Evolutionary conservation across 352 stramenopile genomes (phyloP), one percentile per base, ranked within the genome.

Genomic region (Phytophthora brassicae): DNA sequence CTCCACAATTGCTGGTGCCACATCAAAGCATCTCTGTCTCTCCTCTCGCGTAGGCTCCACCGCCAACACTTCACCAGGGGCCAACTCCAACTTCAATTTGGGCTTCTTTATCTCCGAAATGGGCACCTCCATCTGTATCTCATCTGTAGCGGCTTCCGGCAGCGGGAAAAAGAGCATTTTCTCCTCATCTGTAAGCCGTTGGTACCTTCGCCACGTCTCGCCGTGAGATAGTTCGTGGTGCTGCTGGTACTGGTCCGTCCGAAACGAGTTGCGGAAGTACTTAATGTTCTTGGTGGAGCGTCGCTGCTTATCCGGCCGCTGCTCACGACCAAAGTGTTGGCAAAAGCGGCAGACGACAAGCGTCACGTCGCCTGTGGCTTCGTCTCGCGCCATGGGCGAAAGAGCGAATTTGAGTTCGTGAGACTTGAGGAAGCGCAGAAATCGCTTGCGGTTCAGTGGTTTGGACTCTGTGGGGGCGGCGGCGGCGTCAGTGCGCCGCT

Each of bases 231-330:
- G 63, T n/a, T 72, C 48, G 48, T 86, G 66, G 77, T 90, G 81
- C 61, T 90, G 81, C 60, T 84, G 36, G 67, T 88, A 90, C 69
- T 88, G 81, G 61, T 90, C 78, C 31, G 81, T 88, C 47, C 81
- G 74, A 57, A 88, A 90, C 6, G 70, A 71, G 38, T 71, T 68
- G 23, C 80, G 80, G 50, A 88, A 90, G 60, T 84, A 88, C 55
- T 88, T 87, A 64, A 86, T 55, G 48, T 87, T 90, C 53, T 72
- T 77, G 16, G 75, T 88, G 22, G 68, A 76, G 24, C 73, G 71
- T 9, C 79, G 78, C 64, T 88, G 79, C n/a, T 71, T 71, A 23
- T 80, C 73, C 4, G 66, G 56, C n/a, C 68, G 69, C 60, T 82
- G 66, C 39, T 90, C 79, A 33, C 81, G 81, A 0, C 81, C 81